Evolutionary conservation across 2,329 filamentous ascomycete genomes (phyloP).

Genomic region (Rhynchosporium agropyri): DNA sequence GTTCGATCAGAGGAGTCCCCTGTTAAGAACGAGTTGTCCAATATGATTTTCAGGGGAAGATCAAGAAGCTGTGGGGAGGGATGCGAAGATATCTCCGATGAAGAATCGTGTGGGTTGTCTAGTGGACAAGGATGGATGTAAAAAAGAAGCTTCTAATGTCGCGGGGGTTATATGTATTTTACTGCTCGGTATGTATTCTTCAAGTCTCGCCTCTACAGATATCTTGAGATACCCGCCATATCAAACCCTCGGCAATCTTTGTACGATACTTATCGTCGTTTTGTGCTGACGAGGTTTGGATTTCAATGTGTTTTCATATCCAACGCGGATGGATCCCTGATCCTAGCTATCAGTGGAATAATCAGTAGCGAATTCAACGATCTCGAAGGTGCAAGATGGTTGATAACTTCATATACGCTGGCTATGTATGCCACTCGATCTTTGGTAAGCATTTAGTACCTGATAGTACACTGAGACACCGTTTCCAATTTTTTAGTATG

Average conservation of each 20-base stretch:
- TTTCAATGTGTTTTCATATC: conserved; percentile 63
- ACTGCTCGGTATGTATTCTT: conserved; percentile 21
- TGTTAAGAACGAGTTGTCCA: conserved; percentile 4
- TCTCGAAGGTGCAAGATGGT: conserved; percentile 60
- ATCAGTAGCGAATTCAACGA: conserved; percentile 63
- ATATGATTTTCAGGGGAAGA: background rate
- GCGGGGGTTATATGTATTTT: conserved; percentile 31
- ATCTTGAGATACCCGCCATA: too few species aligned
- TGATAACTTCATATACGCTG: conserved; percentile 55
- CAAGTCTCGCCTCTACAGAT: too few species aligned
- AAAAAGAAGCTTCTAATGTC: conserved; percentile 20
- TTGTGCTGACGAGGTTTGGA: background rate
- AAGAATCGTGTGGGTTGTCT: conserved; percentile 11
- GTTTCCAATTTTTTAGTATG: conserved; percentile 22
- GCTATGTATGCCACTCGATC: conserved; percentile 56
- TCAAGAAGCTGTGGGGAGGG: background rate
- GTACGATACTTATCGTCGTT: too few species aligned
- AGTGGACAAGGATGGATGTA: conserved; percentile 4
- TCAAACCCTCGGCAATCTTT: too few species aligned
- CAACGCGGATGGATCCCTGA: conserved; percentile 63
- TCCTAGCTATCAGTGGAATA: conserved; percentile 64
- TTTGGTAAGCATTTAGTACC: conserved; percentile 45
- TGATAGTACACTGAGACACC: background rate
- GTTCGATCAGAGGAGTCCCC: conserved; percentile 18
- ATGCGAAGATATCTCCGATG: conserved; percentile 12